Conservation (phyloP, 225 moss, liverwort and hornwort genomes). For the Polytrichum commune region DNA sequence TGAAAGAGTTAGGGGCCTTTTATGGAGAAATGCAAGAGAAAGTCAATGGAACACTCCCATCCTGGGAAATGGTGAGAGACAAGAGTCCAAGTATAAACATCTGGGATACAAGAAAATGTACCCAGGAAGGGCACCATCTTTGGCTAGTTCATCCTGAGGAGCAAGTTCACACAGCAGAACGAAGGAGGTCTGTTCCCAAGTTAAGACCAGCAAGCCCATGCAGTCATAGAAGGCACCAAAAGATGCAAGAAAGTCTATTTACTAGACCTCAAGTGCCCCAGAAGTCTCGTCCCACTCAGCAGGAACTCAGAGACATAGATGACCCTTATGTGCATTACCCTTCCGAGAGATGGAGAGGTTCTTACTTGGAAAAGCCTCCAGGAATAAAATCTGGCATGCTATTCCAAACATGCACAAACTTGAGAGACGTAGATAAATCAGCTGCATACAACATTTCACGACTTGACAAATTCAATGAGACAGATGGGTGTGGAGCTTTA, state of each 20-base stretch:
- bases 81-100: not conserved
- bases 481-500: not conserved
- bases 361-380: conserved; percentile 4
- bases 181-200: not conserved
- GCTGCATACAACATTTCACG: not conserved
- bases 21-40: conserved; percentile 7
- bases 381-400: not conserved
- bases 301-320: not conserved
- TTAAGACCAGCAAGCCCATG: conserved; percentile 1
- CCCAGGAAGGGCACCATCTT: not conserved
- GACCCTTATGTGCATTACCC: not conserved
- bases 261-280: conserved; percentile 1
- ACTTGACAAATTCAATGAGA: not conserved
- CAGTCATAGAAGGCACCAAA: conserved; percentile 10
- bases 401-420: conserved; percentile 4
- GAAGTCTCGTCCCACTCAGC: not conserved
- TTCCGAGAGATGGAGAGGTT: conserved; percentile 1
- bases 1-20: not conserved
- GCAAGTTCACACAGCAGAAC: not conserved
- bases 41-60: not conserved
- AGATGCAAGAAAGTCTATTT: not conserved
- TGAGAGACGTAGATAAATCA: not conserved
- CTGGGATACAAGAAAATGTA: not conserved
- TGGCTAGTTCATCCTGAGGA: not conserved
- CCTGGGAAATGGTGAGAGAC: not conserved